These are phyloP conservation scores for Zarea fungicola DNA, from an alignment of 2,329 filamentous ascomycete species.

Conservation along the genomic window DNA sequence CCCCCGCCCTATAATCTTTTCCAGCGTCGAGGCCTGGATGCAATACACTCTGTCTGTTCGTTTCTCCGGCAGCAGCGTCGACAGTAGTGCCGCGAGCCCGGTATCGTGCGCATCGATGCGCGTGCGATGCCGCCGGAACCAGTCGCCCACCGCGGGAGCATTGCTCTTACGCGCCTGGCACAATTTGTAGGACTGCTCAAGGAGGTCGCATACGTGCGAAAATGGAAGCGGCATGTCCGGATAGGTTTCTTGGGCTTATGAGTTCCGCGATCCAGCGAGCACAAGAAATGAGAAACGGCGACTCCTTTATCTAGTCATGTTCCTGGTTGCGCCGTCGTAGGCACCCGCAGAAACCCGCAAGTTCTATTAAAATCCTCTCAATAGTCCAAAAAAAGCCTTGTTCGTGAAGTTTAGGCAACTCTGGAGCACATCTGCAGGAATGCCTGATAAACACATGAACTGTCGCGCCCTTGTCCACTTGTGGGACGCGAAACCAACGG, in stretches of 20 bases:
- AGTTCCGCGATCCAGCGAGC: not conserved
- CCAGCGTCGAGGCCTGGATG: constrained; percentile 57
- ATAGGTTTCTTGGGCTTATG: no score
- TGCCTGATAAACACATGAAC: constrained; percentile 10
- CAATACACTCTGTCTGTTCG: constrained; percentile 74
- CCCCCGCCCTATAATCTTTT: constrained; percentile 61
- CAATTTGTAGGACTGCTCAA: constrained; percentile 59
- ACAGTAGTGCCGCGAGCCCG: constrained; percentile 61
- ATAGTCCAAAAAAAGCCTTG: no score
- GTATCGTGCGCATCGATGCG: constrained; percentile 53
- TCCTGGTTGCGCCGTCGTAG: no score
- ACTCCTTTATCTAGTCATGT: not conserved
- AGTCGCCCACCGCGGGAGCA: constrained; percentile 45
- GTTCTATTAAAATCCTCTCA: no score
- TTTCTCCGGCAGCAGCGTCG: constrained; percentile 69
- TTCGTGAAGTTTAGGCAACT: no score
- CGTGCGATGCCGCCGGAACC: constrained; percentile 63
- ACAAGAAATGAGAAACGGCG: no score
- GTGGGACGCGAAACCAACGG: constrained; percentile 4
- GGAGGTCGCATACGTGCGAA: constrained; percentile 64
- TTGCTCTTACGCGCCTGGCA: constrained; percentile 28
- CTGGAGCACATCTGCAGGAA: not conserved
- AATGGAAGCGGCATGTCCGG: constrained; percentile 53
- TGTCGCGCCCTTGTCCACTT: not conserved
- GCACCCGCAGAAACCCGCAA: no score